Percentiles rank a stretch among this genome's conserved stretches.
Evolutionary conservation across 225 moss, liverwort and hornwort genomes (phyloP).

Genomic region (Thuidium tamariscinum): DNA sequence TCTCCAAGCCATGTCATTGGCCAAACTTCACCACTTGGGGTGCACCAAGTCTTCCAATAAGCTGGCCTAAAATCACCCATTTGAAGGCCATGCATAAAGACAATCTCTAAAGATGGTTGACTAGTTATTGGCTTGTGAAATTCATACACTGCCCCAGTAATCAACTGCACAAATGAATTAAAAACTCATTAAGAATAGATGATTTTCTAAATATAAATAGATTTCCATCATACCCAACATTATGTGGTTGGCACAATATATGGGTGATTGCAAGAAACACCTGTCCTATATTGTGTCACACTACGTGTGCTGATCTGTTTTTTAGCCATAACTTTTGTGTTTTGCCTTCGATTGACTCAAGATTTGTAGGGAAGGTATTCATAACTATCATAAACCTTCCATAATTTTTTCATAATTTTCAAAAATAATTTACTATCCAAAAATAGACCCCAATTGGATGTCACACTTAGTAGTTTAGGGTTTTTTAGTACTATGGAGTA

Average conservation of each 20-base stretch:
- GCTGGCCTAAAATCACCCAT: background rate
- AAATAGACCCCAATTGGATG: too few species aligned
- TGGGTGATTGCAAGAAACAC: too few species aligned
- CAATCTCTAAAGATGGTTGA: background rate
- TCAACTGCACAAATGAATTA: background rate
- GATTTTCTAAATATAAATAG: background rate
- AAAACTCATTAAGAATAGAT: background rate
- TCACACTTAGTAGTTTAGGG: too few species aligned
- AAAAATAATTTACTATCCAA: too few species aligned
- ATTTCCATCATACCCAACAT: background rate
- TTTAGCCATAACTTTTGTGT: too few species aligned
- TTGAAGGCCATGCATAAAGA: background rate
- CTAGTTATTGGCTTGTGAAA: background rate
- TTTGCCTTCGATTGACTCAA: too few species aligned
- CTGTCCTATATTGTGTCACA: too few species aligned
- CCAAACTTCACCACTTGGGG: background rate
- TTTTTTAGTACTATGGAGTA: too few species aligned
- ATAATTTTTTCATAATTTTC: too few species aligned
- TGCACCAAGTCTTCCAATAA: background rate
- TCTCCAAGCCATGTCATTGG: background rate
- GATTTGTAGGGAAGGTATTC: too few species aligned
- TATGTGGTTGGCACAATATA: fast-evolving
- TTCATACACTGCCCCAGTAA: background rate
- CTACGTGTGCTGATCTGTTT: too few species aligned
- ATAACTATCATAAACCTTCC: too few species aligned